Percentiles rank a stretch among this genome's conserved stretches.
Conservation (phyloP, 2,329 filamentous ascomycete genomes). For the Fusarium tanahbumbuense region DNA sequence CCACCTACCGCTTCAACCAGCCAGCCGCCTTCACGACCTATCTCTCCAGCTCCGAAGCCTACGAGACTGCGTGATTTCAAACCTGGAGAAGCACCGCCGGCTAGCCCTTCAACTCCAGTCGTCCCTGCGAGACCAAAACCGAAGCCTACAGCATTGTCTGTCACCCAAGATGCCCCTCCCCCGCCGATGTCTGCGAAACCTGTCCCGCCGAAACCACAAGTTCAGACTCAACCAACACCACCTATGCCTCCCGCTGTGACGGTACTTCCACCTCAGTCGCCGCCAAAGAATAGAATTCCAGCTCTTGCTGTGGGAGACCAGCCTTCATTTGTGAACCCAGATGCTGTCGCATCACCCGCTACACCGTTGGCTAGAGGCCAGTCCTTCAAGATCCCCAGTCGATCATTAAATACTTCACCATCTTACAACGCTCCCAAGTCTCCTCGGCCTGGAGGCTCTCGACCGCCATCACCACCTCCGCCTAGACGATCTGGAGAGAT, state of each 20-base stretch:
- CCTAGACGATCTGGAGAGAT: constrained; percentile 71
- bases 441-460: constrained; percentile 60
- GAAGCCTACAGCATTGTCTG: constrained; percentile 40
- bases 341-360: constrained; percentile 55
- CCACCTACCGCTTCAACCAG: constrained; percentile 41
- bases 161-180: constrained; percentile 42
- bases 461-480: constrained; percentile 72
- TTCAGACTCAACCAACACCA: constrained; percentile 21
- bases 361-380: constrained; percentile 58
- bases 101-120: constrained; percentile 50
- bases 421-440: constrained; percentile 54
- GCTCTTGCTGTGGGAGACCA: constrained; percentile 55
- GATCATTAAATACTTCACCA: constrained; percentile 64
- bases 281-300: constrained; percentile 63
- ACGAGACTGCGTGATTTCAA: constrained; percentile 57
- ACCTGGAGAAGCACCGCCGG: constrained; percentile 51
- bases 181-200: constrained; percentile 41
- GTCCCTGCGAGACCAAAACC: constrained; percentile 49
- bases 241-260: constrained; percentile 72
- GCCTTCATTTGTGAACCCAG: constrained; percentile 61
- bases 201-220: constrained; percentile 41
- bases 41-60: constrained; percentile 58
- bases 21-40: constrained; percentile 48
- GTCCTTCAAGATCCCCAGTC: constrained; percentile 65
- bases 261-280: constrained; percentile 77